Evolutionary conservation across 225 moss, liverwort and hornwort species (phyloP), one percentile per base, ranked within the genome.

Genomic region (Bryoerythrophyllum caledonicum): DNA sequence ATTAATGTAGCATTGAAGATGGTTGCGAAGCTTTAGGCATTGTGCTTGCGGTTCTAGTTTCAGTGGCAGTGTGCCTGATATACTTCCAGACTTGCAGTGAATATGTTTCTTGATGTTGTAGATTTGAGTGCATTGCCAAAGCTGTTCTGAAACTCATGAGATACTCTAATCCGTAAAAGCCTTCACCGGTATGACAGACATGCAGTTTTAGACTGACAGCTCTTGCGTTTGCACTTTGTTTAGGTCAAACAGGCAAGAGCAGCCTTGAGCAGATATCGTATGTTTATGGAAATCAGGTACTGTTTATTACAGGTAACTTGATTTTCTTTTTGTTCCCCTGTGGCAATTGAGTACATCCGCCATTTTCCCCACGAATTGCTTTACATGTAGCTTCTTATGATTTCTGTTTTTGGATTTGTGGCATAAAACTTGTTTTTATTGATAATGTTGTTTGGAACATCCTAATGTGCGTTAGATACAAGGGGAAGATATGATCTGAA

Each of bases 261-360:
- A 95, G 91, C 77, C 80, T 99, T 82, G 99, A 99, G 81, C 93
- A 95, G 77, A 99, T 99, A 76, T 93, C 99, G 32, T 86, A 87
- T 74, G 86, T 95, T 41, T 99, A 99, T 79, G 99, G 99, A 62
- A 95, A 88, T 71, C 97, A 99, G 92, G 96, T 92, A 72, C 51
- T 63, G 14, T 76, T 55, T 46, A 1, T 46, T 49, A 27, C 26
- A 28, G 3, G 48, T 72, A 35, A 23, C 43, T 5, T 41, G 4
- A n/a, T 8, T 10, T 0, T 38, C 53, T 23, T 63, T 25, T 34
- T 66, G 13, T 26, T 53, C 7, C 28, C n/a, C 13, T n/a, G n/a
- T n/a, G n/a, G n/a, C n/a, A n/a, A n/a, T n/a, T n/a, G n/a, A n/a
- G n/a, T n/a, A n/a, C n/a, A n/a, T n/a, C n/a, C n/a, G n/a, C n/a